Evolutionary conservation across 768 basidiomycete genomes (phyloP).

Genomic region (Tulasnella sp.): DNA sequence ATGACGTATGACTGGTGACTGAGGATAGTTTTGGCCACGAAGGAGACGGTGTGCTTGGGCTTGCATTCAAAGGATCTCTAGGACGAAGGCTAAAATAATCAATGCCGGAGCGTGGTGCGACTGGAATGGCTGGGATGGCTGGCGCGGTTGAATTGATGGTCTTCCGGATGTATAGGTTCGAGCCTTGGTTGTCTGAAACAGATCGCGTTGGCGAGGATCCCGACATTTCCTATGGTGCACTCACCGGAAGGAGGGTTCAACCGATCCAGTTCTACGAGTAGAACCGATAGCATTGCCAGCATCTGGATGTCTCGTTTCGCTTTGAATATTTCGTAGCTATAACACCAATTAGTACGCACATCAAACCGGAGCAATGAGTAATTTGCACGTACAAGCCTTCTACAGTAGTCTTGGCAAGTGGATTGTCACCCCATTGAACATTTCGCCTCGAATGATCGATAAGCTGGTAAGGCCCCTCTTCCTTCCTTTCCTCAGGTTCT

Average conservation of each 20-base stretch:
- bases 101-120: conserved; percentile 6
- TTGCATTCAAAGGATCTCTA: conserved; percentile 19
- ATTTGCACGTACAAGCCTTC: conserved; percentile 19
- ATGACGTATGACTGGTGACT: not conserved
- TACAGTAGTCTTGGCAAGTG: conserved; percentile 18
- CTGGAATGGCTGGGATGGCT: not conserved
- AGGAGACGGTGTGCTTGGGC: not conserved
- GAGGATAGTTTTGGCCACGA: conserved; percentile 9
- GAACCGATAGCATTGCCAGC: conserved; percentile 60
- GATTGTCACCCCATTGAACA: conserved; percentile 18
- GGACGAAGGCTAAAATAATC: conserved; percentile 48
- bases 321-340: conserved; percentile 35
- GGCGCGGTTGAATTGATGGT: not conserved
- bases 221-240: not conserved
- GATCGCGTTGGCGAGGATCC: not conserved
- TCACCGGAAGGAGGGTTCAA: conserved; percentile 3
- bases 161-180: not conserved
- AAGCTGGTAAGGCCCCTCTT: not conserved
- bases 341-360: not conserved
- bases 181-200: not conserved
- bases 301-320: conserved; percentile 59
- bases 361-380: not conserved
- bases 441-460: not conserved
- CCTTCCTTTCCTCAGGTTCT: not conserved
- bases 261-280: conserved; percentile 43